Evolutionary conservation across 495 filamentous ascomycete genomes (phyloP).

Genomic region (Terfezia boudieri): DNA sequence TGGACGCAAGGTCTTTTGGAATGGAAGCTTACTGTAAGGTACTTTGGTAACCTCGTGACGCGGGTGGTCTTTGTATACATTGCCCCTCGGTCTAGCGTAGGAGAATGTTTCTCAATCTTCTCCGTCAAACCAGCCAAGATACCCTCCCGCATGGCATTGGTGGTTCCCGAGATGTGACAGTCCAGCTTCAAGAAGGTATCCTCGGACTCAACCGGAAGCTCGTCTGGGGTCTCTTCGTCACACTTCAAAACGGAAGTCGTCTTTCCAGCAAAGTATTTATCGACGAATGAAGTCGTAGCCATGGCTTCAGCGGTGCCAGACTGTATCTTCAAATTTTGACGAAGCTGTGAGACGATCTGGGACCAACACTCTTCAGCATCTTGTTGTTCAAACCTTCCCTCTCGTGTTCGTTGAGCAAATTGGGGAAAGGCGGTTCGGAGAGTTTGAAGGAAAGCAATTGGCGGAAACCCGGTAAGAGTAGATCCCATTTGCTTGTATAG

Average conservation of each 20-base stretch:
- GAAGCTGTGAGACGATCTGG: conserved; percentile 73
- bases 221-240: conserved; percentile 55
- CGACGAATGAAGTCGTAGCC: conserved; percentile 46
- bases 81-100: conserved; percentile 40
- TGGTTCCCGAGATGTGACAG: conserved; percentile 72
- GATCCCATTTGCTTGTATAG: conserved; percentile 85
- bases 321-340: conserved; percentile 51
- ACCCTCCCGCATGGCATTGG: conserved; percentile 75
- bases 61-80: conserved; percentile 75
- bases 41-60: conserved; percentile 76
- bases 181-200: conserved; percentile 82
- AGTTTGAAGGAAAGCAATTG: conserved; percentile 63
- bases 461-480: conserved; percentile 73
- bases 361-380: conserved; percentile 96
- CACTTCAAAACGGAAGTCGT: conserved; percentile 59
- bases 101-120: conserved; percentile 73
- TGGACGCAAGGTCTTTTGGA: conserved; percentile 13
- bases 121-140: conserved; percentile 61
- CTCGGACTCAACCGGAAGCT: conserved; percentile 36
- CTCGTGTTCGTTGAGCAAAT: conserved; percentile 67
- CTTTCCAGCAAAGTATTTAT: conserved; percentile 68
- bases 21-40: conserved; percentile 34
- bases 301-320: conserved; percentile 17
- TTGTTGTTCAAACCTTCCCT: conserved; percentile 73
- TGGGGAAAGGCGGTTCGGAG: conserved; percentile 72